A percentile compares a stretch with the other conserved stretches of the same genome.
phyloP scores from a whole-genome alignment of 169 alveolate genomes.

The Plasmodium inui region DNA sequence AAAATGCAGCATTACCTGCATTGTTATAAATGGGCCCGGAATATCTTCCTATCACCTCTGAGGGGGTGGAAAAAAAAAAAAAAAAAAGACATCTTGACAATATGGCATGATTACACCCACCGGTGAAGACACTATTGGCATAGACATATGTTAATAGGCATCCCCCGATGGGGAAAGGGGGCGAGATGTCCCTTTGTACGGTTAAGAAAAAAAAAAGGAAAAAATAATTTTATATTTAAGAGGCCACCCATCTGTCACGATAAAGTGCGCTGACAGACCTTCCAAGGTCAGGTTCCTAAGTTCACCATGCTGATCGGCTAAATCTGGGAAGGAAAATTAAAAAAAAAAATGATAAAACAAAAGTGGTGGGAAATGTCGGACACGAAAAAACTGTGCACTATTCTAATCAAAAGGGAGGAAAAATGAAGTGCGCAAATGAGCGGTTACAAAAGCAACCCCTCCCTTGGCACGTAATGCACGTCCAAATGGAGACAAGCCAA shows the following conservation, averaged over 20 bases:
- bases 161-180: too few relatives aligned
- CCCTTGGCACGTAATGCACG: not conserved
- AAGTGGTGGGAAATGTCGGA: not conserved
- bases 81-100: too few relatives aligned
- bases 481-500: constrained; percentile 47
- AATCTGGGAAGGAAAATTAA: constrained; percentile 13
- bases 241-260: not conserved
- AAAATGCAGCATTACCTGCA: constrained; percentile 27
- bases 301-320: constrained; percentile 30
- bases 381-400: not conserved
- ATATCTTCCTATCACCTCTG: constrained; percentile 35
- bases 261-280: not conserved
- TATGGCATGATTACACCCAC: too few relatives aligned
- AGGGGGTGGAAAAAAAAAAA: not conserved
- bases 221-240: not conserved
- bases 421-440: not conserved
- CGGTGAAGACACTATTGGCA: too few relatives aligned
- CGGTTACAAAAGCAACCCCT: not conserved
- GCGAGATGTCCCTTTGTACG: too few relatives aligned
- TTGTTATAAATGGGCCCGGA: constrained; percentile 55
- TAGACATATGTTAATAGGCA: too few relatives aligned
- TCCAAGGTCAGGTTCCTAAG: constrained; percentile 32
- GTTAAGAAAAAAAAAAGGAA: not conserved
- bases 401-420: not conserved
- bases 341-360: not conserved